A percentile compares a stretch with the other conserved stretches of the same genome.
Evolutionary conservation across 202 grass and related monocot genomes (phyloP).

Genomic region (Miscanthus sacchariflorus): DNA sequence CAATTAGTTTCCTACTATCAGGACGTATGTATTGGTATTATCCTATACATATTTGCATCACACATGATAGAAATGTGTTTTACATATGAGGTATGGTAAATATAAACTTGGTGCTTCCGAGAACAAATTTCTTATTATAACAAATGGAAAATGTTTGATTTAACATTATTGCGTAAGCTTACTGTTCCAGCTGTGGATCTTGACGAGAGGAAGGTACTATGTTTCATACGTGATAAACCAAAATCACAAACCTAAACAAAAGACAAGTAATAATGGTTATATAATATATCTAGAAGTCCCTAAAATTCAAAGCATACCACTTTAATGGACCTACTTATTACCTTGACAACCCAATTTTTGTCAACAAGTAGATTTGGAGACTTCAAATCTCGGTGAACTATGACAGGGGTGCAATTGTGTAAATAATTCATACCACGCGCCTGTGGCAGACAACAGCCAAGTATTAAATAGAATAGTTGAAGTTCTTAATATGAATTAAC

Average conservation of each 20-base stretch:
- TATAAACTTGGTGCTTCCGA: neutral
- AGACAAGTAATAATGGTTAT: conserved; percentile 42
- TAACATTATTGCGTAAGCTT: conserved; percentile 53
- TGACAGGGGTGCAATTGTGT: conserved; percentile 87
- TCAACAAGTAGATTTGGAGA: conserved; percentile 98
- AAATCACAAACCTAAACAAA: conserved; percentile 94
- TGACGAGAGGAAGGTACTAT: conserved; percentile 97
- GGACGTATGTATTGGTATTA: conserved; percentile 10
- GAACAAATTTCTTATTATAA: conserved; percentile 38
- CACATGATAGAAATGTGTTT: conserved; percentile 5
- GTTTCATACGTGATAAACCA: conserved; percentile 94
- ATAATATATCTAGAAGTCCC: conserved; percentile 28
- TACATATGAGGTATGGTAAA: conserved; percentile 11
- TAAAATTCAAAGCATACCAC: conserved; percentile 11
- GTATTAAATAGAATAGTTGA: conserved; percentile 18
- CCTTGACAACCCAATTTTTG: conserved; percentile 99
- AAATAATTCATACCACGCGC: conserved; percentile 99
- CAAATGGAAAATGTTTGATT: conserved; percentile 37
- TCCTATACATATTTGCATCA: neutral
- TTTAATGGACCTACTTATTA: conserved; percentile 51
- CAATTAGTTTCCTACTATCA: conserved; percentile 7
- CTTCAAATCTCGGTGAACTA: conserved; percentile 97
- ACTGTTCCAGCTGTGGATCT: conserved; percentile 99
- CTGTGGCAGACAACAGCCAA: conserved; percentile 56
- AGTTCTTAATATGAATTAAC: conserved; percentile 25